These are phyloP conservation scores for Annulohypoxylon moriforme DNA, from an alignment of 495 filamentous ascomycete species.

Conservation along the genomic window DNA sequence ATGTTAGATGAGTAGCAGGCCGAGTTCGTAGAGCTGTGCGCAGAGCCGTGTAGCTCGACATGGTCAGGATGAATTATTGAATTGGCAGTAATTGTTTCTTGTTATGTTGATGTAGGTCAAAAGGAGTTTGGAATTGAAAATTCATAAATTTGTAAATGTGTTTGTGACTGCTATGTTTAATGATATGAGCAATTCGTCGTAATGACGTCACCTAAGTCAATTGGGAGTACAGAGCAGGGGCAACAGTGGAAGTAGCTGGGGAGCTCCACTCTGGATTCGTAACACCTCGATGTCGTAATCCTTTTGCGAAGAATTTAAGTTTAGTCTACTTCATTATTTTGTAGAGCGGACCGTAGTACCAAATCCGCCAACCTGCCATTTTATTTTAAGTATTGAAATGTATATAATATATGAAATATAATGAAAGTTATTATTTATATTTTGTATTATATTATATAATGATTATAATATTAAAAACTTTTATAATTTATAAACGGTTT, in stretches of 20 bases:
- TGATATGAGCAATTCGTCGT: constrained; percentile 18
- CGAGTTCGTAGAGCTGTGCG: constrained; percentile 40
- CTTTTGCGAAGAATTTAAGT: not conserved
- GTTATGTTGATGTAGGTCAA: not conserved
- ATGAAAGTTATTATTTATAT: no score
- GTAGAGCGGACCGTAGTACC: no score
- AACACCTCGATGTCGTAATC: constrained; percentile 9
- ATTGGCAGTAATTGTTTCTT: not conserved
- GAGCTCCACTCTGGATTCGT: constrained; percentile 16
- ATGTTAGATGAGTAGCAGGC: constrained; percentile 16
- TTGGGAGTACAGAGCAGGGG: not conserved
- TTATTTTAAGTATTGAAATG: no score
- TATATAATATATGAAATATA: no score
- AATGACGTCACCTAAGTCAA: constrained; percentile 38
- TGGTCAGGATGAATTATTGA: not conserved
- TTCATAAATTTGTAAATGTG: not conserved
- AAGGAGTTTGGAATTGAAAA: not conserved
- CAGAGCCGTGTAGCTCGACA: constrained; percentile 33
- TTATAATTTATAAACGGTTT: no score
- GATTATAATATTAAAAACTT: no score
- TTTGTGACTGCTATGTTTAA: not conserved
- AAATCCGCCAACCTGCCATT: no score
- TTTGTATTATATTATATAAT: no score
- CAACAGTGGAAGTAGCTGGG: not conserved
- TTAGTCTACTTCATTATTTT: constrained; percentile 3